Base-by-base conservation (phyloP, 306 rosid species). In the Quercus aquifolioides region DNA sequence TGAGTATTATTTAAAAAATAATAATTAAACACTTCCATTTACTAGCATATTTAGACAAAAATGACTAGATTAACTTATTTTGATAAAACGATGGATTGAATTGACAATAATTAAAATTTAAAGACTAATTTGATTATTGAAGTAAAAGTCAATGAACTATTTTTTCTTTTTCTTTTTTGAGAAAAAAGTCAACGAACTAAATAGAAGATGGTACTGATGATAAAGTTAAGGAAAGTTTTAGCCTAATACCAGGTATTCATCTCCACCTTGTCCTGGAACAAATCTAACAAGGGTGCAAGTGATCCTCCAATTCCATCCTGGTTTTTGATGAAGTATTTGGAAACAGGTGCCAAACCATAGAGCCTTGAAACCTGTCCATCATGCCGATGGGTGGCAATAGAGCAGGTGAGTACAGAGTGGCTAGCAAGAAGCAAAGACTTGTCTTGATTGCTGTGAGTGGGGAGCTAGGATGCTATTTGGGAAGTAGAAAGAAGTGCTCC, bases 381-480 rank as follows among this genome's bases (percentile, higher is more conserved):
- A 31, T 25, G 3, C 17, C 69, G 69, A 55, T 46, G 12, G 41
- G 57, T 26, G 28, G 81, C 60, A 54, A 78, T 55, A 49, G 58
- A 79, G 68, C 74, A 79, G 25, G 70, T 51, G 55, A 78, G 83
- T 51, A 70, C 28, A n/a, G 71, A 83, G 21, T 69, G 35, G 31
- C 73, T 55, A 1, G 83, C 71, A 12, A 75, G 80, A 56, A 75
- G 46, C 18, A 28, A n/a, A 23, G 73, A 17, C 11, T 80, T 67
- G 19, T 63, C 14, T 2, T 30, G 28, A 38, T 79, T 79, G 73
- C 35, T 63, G 8, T 52, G 57, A 30, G 78, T 23, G 15, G 49
- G 56, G 69, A 79, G 75, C 12, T 62, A 51, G 18, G 78, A 84
- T 9, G 83, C 83, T 75, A 83, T 79, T 79, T 83, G 75, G 58